Percentiles rank a stretch among this genome's conserved stretches.
Evolutionary conservation across 2,329 filamentous ascomycete species (phyloP).

Genomic region (Diaporthe velutina): DNA sequence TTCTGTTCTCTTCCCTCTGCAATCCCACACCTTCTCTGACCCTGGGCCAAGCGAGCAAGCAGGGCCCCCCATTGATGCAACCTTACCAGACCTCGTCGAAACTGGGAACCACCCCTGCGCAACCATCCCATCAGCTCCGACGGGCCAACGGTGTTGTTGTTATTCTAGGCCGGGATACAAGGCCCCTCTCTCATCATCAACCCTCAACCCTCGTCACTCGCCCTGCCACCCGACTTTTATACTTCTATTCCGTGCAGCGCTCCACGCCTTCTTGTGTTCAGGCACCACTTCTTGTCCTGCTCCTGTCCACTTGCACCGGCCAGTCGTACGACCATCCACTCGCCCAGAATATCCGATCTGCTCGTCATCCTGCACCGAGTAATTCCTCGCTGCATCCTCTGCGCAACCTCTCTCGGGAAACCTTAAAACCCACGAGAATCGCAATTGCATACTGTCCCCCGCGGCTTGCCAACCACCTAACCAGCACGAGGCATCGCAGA

Average conservation of each 20-base stretch:
- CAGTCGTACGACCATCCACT: background rate
- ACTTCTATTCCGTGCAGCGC: conserved; percentile 16
- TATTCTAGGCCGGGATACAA: conserved; percentile 5
- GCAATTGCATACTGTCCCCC: background rate
- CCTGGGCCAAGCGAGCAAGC: background rate
- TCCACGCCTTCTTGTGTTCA: background rate
- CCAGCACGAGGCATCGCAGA: conserved; percentile 14
- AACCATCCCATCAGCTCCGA: conserved; percentile 17
- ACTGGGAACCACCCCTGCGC: conserved; percentile 43
- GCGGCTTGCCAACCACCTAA: background rate
- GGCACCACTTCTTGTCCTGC: conserved; percentile 13
- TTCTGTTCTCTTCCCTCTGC: background rate
- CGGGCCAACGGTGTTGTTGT: conserved; percentile 15
- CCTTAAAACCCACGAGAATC: conserved; percentile 22
- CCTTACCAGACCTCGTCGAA: conserved; percentile 33
- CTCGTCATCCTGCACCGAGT: conserved; percentile 25
- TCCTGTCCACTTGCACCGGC: conserved; percentile 7
- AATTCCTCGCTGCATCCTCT: conserved; percentile 7
- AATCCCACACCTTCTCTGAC: background rate
- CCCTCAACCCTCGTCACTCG: conserved; percentile 20
- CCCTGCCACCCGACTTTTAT: conserved; percentile 30
- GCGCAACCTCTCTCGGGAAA: conserved; percentile 1
- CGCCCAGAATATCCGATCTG: conserved; percentile 31
- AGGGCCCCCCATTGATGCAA: conserved; percentile 14
- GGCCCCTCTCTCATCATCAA: background rate